Percentiles rank a stretch among this genome's conserved stretches.
Evolutionary conservation across 2,329 filamentous ascomycete genomes (phyloP).

Genomic region (Neoascochyta sp.): DNA sequence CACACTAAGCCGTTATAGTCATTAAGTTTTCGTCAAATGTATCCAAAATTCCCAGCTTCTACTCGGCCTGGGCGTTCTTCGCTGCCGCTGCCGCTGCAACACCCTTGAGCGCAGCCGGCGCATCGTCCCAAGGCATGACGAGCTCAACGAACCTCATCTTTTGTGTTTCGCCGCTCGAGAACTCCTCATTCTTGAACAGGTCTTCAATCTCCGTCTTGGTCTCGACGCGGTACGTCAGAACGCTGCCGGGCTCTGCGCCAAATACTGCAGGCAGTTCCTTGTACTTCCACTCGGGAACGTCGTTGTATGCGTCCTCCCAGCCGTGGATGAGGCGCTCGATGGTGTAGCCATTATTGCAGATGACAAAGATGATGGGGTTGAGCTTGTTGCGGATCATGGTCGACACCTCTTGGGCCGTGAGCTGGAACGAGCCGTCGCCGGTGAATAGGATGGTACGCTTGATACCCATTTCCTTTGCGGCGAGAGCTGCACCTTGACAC

Average conservation of each 20-base stretch:
- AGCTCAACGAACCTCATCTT: constrained; percentile 71
- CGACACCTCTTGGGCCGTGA: constrained; percentile 78
- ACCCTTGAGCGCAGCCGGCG: constrained; percentile 64
- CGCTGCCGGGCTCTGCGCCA: constrained; percentile 56
- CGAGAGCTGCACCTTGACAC: constrained; percentile 67
- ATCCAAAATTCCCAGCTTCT: no score
- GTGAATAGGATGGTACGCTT: constrained; percentile 76
- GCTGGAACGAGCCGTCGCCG: constrained; percentile 83
- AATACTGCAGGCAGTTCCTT: constrained; percentile 65
- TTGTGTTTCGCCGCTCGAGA: constrained; percentile 44
- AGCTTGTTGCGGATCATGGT: constrained; percentile 76
- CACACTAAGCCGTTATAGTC: no score
- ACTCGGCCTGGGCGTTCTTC: constrained; percentile 50
- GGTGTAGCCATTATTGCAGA: constrained; percentile 85
- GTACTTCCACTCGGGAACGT: constrained; percentile 72
- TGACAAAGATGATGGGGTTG: constrained; percentile 76
- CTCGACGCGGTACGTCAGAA: constrained; percentile 63
- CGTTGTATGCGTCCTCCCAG: constrained; percentile 75
- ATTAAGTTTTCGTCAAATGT: no score
- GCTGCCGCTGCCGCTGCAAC: constrained; percentile 69
- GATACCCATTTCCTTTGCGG: constrained; percentile 60
- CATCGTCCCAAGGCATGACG: constrained; percentile 75
- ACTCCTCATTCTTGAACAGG: constrained; percentile 62
- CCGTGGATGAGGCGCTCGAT: constrained; percentile 88
- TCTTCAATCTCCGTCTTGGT: constrained; percentile 65